phyloP scores from a whole-genome alignment of 495 filamentous ascomycete genomes.

The Zalerion maritima region DNA sequence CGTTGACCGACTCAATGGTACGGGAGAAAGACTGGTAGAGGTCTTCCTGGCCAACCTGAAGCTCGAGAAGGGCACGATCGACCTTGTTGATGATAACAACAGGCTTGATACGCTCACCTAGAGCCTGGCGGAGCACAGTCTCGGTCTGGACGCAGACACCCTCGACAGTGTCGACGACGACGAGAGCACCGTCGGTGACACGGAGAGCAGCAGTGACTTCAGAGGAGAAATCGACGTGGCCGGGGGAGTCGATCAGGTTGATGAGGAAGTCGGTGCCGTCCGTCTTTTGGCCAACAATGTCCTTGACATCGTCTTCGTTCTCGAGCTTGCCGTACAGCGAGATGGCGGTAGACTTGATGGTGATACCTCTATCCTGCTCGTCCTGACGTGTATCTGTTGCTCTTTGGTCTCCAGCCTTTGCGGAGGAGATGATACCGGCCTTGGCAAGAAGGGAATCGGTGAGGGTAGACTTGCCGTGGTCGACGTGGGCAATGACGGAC shows the following conservation, averaged over 20 bases:
- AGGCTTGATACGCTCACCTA: constrained; percentile 99
- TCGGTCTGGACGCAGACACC: constrained; percentile 99
- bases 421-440: constrained; percentile 97
- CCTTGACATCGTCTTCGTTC: constrained; percentile 81
- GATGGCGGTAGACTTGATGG: constrained; percentile 99
- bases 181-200: constrained; percentile 98
- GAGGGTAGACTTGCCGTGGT: constrained; percentile 99
- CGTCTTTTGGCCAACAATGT: constrained; percentile 71
- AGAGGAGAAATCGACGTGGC: constrained; percentile 99
- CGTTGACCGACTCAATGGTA: constrained; percentile 99
- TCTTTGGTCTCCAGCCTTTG: constrained; percentile 88
- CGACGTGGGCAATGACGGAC: constrained; percentile 99
- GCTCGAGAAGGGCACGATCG: constrained; percentile 95
- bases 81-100: constrained; percentile 99
- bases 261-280: constrained; percentile 91
- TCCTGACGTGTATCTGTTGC: constrained; percentile 95
- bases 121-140: constrained; percentile 97
- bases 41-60: constrained; percentile 96
- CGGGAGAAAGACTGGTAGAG: constrained; percentile 98
- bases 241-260: constrained; percentile 99
- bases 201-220: constrained; percentile 98
- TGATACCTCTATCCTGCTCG: constrained; percentile 99
- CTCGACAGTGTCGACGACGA: constrained; percentile 98
- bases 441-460: constrained; percentile 98
- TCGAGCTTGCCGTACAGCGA: constrained; percentile 83